These are phyloP conservation scores for Cordyceps pruinosa DNA, from an alignment of 2,329 filamentous ascomycete species.

Conservation along the genomic window DNA sequence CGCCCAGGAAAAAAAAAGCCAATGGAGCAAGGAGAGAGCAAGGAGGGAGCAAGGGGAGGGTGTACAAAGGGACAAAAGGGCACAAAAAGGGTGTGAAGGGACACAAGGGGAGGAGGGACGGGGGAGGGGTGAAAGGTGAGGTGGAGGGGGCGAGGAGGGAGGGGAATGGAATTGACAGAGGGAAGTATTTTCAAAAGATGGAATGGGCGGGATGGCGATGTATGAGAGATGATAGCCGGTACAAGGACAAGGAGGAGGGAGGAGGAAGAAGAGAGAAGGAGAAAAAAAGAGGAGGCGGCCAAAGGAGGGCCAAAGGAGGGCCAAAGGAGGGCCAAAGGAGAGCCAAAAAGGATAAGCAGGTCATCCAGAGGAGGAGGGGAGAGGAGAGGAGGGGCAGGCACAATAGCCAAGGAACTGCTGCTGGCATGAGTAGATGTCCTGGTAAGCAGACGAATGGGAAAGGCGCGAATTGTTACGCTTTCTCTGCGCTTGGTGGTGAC, in stretches of 20 bases:
- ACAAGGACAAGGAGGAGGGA: not conserved
- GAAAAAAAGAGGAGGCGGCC: not conserved
- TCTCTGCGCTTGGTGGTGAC: not conserved
- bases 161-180: slow-evolving; percentile 7
- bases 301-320: not conserved
- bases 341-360: no score
- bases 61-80: not conserved
- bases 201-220: not conserved
- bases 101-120: not conserved
- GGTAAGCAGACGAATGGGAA: not conserved
- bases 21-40: slow-evolving; percentile 6
- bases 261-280: not conserved
- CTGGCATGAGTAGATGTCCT: not conserved
- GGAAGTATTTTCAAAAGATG: slow-evolving; percentile 8
- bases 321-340: not conserved
- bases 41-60: slow-evolving; percentile 9
- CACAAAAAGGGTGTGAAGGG: slow-evolving; percentile 1
- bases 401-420: not conserved
- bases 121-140: not conserved
- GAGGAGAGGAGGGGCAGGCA: not conserved
- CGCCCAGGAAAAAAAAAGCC: slow-evolving; percentile 3
- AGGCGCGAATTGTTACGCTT: not conserved
- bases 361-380: no score
- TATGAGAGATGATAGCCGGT: not conserved
- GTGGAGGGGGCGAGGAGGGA: not conserved